Percentiles rank a stretch among this genome's conserved stretches.
phyloP scores from a whole-genome alignment of 768 basidiomycete species.

The Pleurotus citrinopileatus region DNA sequence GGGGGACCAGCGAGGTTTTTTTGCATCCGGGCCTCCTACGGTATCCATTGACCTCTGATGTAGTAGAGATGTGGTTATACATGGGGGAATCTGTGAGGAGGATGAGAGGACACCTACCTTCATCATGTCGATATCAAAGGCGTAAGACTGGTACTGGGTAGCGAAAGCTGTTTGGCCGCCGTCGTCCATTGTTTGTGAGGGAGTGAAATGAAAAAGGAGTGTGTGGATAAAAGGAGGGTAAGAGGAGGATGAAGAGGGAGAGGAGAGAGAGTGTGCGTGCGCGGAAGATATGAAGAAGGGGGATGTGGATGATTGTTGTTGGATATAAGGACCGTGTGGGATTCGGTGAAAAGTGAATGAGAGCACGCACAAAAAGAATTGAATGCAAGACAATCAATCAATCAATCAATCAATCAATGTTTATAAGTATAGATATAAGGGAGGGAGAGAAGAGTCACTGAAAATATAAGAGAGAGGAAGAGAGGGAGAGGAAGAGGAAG shows the following conservation, averaged over 20 bases:
- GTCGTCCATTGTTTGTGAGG: conserved; percentile 63
- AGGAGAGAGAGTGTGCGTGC: conserved; percentile 39
- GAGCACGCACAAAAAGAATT: conserved; percentile 27
- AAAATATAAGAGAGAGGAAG: too few species aligned
- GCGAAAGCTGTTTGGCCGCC: conserved; percentile 65
- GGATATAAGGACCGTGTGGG: conserved; percentile 8
- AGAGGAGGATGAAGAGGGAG: too few species aligned
- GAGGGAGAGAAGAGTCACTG: too few species aligned
- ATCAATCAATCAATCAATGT: not conserved
- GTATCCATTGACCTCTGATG: conserved; percentile 82
- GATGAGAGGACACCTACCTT: conserved; percentile 49
- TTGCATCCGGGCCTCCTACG: conserved; percentile 77
- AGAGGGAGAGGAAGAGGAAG: not conserved
- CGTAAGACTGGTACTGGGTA: conserved; percentile 66
- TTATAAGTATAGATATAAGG: not conserved
- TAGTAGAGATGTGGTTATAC: conserved; percentile 5
- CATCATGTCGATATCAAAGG: conserved; percentile 90
- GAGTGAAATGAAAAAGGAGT: conserved; percentile 22
- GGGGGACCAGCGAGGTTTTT: conserved; percentile 90
- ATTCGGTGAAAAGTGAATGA: conserved; percentile 19
- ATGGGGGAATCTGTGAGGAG: conserved; percentile 5
- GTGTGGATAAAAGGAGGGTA: conserved; percentile 37
- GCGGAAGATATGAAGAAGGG: not conserved
- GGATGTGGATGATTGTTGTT: conserved; percentile 13
- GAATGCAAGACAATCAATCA: too few species aligned